Conservation (phyloP, 345 rosid genomes). For the Aurinia saxatilis region DNA sequence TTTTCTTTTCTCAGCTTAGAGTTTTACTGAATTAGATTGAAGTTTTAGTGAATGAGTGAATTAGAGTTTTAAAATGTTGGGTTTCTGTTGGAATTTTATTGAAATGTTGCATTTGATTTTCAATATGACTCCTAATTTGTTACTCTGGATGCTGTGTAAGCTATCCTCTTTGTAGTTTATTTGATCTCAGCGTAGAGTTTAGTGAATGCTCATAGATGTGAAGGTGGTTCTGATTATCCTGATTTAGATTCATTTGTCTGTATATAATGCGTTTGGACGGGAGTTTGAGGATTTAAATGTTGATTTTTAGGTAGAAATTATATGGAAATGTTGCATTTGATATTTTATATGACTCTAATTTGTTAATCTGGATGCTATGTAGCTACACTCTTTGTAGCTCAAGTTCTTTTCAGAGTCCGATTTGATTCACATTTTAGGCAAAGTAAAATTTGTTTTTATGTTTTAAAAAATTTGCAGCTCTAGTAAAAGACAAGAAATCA, state of each 20-base stretch:
- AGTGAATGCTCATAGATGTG: not conserved
- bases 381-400: too few relatives aligned
- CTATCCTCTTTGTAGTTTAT: too few relatives aligned
- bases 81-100: not conserved
- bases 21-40: not conserved
- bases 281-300: not conserved
- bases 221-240: not conserved
- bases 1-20: not conserved
- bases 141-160: not conserved
- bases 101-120: not conserved
- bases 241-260: not conserved
- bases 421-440: not conserved
- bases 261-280: not conserved
- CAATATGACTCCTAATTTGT: not conserved
- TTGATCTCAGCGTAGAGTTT: not conserved
- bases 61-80: not conserved
- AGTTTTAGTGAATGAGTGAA: not conserved
- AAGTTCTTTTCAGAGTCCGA: not conserved
- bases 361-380: not conserved
- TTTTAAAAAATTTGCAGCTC: slow-evolving; percentile 28
- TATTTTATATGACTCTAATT: not conserved
- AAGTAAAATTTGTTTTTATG: not conserved
- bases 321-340: not conserved
- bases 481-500: slow-evolving; percentile 42
- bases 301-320: not conserved